Conservation (phyloP, 306 rosid genomes). For the Gastrolobium villosum region DNA sequence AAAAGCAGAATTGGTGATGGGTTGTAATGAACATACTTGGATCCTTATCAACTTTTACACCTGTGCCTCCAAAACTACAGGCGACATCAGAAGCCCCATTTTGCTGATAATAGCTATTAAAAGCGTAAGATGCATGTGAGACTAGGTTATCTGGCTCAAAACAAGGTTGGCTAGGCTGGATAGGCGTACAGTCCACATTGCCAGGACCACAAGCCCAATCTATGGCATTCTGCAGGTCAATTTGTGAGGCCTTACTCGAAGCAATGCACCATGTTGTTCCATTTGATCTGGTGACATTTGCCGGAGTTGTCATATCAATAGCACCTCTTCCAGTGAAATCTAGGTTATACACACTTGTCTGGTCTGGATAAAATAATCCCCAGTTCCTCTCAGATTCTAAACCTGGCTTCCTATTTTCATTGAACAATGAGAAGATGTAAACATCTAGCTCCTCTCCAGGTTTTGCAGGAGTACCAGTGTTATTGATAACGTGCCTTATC, state of each 20-base stretch:
- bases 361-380: conserved; percentile 96
- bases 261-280: conserved; percentile 94
- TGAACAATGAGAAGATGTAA: conserved; percentile 65
- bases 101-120: conserved; percentile 91
- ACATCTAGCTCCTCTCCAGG: conserved; percentile 62
- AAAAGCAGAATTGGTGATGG: background rate
- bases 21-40: conserved; percentile 77
- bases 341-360: conserved; percentile 92
- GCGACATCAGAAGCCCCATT: conserved; percentile 95
- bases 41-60: conserved; percentile 84
- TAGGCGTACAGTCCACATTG: conserved; percentile 90
- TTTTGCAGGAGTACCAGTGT: conserved; percentile 64
- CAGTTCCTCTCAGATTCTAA: conserved; percentile 97
- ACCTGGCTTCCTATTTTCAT: conserved; percentile 95
- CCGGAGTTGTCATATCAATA: conserved; percentile 64
- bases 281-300: conserved; percentile 72
- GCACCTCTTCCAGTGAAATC: conserved; percentile 90
- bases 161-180: conserved; percentile 98
- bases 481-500: conserved; percentile 60
- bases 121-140: conserved; percentile 93
- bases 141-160: conserved; percentile 85
- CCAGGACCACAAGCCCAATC: conserved; percentile 99
- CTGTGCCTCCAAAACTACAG: conserved; percentile 92
- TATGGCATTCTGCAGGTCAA: conserved; percentile 89
- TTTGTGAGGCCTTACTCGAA: conserved; percentile 81